Evolutionary conservation across 805 yeast genomes (phyloP), one percentile per base, ranked within the genome.

Genomic region (Hanseniaspora jakobsenii): DNA sequence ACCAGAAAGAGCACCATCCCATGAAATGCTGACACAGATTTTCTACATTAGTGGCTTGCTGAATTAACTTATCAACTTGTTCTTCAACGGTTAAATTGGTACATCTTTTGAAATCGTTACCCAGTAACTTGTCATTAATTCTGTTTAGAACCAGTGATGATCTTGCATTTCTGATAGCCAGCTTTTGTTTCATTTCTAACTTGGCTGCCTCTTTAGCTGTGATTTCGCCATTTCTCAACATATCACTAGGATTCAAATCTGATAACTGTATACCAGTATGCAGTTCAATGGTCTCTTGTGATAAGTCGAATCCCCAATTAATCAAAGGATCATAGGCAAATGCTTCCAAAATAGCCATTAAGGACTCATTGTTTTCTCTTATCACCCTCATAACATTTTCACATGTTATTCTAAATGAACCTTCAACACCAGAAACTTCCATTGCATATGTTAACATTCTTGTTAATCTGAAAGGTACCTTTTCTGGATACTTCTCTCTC

Each of bases 1-100:
- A 89, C 97, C 98, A 91, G 73, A 89, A 91, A 1, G 97, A 83
- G 64, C 99, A 91, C 99, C 99, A 91, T 16, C 99, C 99, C 50
- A 91, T 81, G 58, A 83, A 91, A 62, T 89, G 98, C 62, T 86
- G 96, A 56, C 97, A 91, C 45, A 91, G 65, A 55, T 91, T 91
- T 58, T 91, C 97, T 24, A 89, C 93, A 38, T 94, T 81, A 0
- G 97, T 91, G 2, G 98, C 97, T 59, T 91, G 95, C 55, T 83
- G 94, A 41, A 91, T 91, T 58, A 91, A 66, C 58, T 79, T 80
- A 54, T 91, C 97, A 30, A 91, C 97, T 61, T 91, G 99, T 2
- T 81, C 75, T 1, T 93, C 80, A 30, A 87, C 86, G 53, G 77
- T 79, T 49, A 93, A 66, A 31, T 80, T 86, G 36, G 69, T 67